phyloP scores from a whole-genome alignment of 805 yeast species.

The Candida adriatica region DNA sequence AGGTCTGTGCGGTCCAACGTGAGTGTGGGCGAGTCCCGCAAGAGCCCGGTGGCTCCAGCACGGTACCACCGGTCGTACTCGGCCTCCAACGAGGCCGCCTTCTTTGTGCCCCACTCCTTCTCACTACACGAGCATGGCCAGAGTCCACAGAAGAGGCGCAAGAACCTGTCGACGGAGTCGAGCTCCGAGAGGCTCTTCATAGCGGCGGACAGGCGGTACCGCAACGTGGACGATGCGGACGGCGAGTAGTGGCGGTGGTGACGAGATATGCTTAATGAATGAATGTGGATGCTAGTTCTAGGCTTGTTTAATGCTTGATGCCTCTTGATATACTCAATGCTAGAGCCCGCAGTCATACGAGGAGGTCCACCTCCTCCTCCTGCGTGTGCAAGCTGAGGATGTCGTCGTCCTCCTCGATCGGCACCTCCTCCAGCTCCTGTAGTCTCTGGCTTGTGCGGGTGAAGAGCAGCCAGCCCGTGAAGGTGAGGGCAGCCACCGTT shows the following conservation, averaged over 20 bases:
- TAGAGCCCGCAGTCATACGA: too few relatives aligned
- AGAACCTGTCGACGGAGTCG: constrained; percentile 6
- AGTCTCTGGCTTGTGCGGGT: constrained; percentile 36
- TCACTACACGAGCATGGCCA: constrained; percentile 13
- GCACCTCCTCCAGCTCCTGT: constrained; percentile 21
- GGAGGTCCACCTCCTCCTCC: too few relatives aligned
- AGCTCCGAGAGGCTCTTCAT: constrained; percentile 12
- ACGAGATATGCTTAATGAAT: constrained; percentile 15
- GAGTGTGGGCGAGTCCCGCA: constrained; percentile 3
- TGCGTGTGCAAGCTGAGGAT: constrained; percentile 11
- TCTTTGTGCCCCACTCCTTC: constrained; percentile 6
- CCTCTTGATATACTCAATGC: background rate
- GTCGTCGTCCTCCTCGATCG: constrained; percentile 6
- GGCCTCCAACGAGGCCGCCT: constrained; percentile 15
- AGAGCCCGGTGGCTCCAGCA: constrained; percentile 1
- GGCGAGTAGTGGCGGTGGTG: constrained; percentile 11
- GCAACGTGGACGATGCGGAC: constrained; percentile 18
- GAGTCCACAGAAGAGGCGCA: background rate
- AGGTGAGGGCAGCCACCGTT: constrained; percentile 46
- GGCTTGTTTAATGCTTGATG: background rate
- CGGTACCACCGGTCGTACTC: constrained; percentile 20
- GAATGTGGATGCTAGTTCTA: constrained; percentile 16
- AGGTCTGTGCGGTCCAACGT: constrained; percentile 18
- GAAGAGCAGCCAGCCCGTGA: constrained; percentile 66
- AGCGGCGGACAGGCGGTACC: constrained; percentile 7